Percentiles rank a stretch among this genome's conserved stretches.
These are phyloP conservation scores for Paraglomus brasilianum DNA, from an alignment of 192 early-diverging fungal species.

Conservation along the genomic window DNA sequence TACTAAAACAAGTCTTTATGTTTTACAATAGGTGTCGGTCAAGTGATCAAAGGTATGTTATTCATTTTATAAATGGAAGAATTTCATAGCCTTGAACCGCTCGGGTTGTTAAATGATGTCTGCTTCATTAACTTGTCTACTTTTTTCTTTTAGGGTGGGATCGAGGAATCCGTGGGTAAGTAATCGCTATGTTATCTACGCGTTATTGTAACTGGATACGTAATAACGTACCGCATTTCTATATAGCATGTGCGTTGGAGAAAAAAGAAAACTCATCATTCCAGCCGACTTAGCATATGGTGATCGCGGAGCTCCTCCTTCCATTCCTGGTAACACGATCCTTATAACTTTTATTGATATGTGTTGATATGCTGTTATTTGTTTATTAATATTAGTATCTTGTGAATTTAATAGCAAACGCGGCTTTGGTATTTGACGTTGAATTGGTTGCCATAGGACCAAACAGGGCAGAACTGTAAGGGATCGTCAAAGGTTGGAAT, in stretches of 20 bases:
- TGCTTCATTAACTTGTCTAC: constrained; percentile 1
- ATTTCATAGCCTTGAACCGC: not conserved
- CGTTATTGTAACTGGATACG: too few species aligned
- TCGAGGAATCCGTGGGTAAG: constrained; percentile 57
- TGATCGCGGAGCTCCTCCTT: constrained; percentile 44
- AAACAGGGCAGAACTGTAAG: constrained; percentile 27
- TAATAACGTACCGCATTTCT: not conserved
- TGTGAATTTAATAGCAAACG: constrained; percentile 16
- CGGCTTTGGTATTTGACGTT: constrained; percentile 79
- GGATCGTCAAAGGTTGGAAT: too few species aligned
- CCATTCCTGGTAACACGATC: constrained; percentile 39
- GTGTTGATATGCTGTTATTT: not conserved
- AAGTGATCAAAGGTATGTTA: constrained; percentile 69
- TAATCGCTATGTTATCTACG: too few species aligned
- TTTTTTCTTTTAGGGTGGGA: constrained; percentile 61
- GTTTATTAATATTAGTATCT: not conserved
- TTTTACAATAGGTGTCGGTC: constrained; percentile 43
- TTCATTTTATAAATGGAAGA: too few species aligned
- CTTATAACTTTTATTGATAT: not conserved
- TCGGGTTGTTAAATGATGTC: not conserved
- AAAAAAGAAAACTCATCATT: constrained; percentile 73
- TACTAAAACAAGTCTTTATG: not conserved
- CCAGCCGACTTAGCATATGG: constrained; percentile 64
- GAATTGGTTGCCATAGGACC: constrained; percentile 61
- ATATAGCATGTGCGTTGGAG: constrained; percentile 74